Conservation (phyloP, 2,329 filamentous ascomycete genomes). For the Huntiella bhutanensis region DNA sequence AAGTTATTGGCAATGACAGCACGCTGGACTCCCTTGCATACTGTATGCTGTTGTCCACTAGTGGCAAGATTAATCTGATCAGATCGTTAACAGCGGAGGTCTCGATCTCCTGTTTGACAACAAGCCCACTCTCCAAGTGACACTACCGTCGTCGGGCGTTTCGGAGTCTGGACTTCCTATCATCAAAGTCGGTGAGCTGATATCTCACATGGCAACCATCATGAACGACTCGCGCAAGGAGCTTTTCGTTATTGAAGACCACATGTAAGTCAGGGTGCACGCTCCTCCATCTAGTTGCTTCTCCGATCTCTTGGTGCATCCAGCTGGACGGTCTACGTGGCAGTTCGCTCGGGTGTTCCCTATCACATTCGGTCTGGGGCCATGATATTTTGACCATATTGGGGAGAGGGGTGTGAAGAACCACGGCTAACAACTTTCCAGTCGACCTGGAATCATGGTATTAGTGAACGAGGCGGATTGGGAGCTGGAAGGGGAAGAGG, state of each 20-base stretch:
- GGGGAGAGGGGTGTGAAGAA: no score
- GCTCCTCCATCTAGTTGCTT: neutral
- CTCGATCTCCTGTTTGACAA: constrained; percentile 88
- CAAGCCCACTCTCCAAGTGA: constrained; percentile 51
- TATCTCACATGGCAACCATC: constrained; percentile 55
- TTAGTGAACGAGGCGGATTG: constrained; percentile 96
- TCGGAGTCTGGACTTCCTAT: constrained; percentile 30
- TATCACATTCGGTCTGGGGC: no score
- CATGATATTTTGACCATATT: no score
- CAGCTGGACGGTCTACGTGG: no score
- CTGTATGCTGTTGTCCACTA: no score
- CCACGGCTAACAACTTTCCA: constrained; percentile 23
- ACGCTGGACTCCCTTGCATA: no score
- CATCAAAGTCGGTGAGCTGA: constrained; percentile 51
- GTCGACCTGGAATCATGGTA: constrained; percentile 85
- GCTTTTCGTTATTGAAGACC: constrained; percentile 69
- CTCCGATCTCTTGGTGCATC: no score
- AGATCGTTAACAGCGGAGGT: constrained; percentile 44
- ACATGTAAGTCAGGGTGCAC: constrained; percentile 48
- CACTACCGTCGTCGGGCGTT: constrained; percentile 43
- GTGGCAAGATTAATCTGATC: neutral
- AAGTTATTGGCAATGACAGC: constrained; percentile 15
- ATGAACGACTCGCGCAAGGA: constrained; percentile 80
- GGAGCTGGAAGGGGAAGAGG: constrained; percentile 90
- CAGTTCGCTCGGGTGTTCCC: no score